Evolutionary conservation across 352 stramenopile species (phyloP), one percentile per base, ranked within the genome.

Genomic region (Elongisporangium senticosum): DNA sequence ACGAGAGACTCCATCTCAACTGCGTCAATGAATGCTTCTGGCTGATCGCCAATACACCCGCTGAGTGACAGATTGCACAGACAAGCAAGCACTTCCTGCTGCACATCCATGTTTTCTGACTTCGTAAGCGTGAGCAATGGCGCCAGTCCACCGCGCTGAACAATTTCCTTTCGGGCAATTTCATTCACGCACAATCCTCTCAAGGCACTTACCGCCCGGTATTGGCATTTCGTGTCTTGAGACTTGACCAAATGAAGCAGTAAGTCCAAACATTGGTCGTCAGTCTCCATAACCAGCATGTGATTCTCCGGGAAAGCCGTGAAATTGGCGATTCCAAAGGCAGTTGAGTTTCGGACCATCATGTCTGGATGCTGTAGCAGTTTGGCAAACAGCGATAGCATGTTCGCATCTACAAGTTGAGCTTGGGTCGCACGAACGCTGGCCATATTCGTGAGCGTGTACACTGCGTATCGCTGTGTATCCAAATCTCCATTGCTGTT

Each of bases 51-150:
- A 37, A 99, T 93, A 63, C 79, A 98, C n/a, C 96, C 96, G 61
- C 86, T 96, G 8, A 98, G 75, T 7, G 92, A 98, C 28, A 99
- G 74, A 56, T 99, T 99, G 65, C 96, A 99, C n/a, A 99, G 62
- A 40, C 89, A 97, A 37, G 92, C 89, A 7, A 99, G 78, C n/a
- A 98, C 92, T 75, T 99, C 95, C 58, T 97, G 83, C 65, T 98
- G 96, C 1, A 98, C 75, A 53, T 98, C 92, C 65, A 97, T 94
- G 67, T 98, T 90, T 49, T 97, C 81, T 2, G 89, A 96, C 58
- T 95, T 86, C 7, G 95, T 95, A 20, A 98, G 78, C 13, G 71
- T 69, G 14, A 99, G 72, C 49, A 99, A 64, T 37, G 83, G 79
- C 10, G 83, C 83, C n/a, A 98, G 65, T 0, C 83, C 93, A 26